Percentiles rank a stretch among this genome's conserved stretches.
Evolutionary conservation across 2,329 filamentous ascomycete species (phyloP).

Genomic region (Ilyonectria destructans): DNA sequence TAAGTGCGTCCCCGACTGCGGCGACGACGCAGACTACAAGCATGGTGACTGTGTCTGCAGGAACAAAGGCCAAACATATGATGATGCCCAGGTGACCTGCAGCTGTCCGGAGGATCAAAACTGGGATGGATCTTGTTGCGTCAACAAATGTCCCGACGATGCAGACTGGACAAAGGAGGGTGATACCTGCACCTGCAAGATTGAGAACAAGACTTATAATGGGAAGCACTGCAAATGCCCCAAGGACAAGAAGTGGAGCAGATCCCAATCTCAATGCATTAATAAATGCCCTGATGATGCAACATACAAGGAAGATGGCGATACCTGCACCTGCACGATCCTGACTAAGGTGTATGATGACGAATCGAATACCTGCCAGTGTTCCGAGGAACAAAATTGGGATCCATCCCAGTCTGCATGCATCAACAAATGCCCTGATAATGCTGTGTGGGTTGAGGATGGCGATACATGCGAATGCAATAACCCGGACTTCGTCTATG

Average conservation of each 20-base stretch:
- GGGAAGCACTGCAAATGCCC: neutral
- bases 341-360: neutral
- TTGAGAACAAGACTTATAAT: neutral
- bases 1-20: neutral
- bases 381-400: neutral
- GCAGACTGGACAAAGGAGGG: neutral
- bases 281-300: neutral
- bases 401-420: neutral
- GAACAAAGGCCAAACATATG: no score
- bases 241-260: neutral
- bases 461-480: slow-evolving; percentile 1
- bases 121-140: neutral
- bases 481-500: neutral
- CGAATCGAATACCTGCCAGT: neutral
- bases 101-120: no score
- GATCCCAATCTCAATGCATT: neutral
- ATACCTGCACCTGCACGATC: neutral
- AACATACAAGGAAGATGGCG: neutral
- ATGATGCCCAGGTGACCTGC: no score
- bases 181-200: slow-evolving; percentile 3
- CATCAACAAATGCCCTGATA: neutral
- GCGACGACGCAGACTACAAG: neutral
- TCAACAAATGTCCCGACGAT: neutral
- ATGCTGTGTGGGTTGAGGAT: neutral
- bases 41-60: no score